Percentiles rank a stretch among this genome's conserved stretches.
phyloP scores from a whole-genome alignment of 139 green algal species.

The Coccomyxa sp. region DNA sequence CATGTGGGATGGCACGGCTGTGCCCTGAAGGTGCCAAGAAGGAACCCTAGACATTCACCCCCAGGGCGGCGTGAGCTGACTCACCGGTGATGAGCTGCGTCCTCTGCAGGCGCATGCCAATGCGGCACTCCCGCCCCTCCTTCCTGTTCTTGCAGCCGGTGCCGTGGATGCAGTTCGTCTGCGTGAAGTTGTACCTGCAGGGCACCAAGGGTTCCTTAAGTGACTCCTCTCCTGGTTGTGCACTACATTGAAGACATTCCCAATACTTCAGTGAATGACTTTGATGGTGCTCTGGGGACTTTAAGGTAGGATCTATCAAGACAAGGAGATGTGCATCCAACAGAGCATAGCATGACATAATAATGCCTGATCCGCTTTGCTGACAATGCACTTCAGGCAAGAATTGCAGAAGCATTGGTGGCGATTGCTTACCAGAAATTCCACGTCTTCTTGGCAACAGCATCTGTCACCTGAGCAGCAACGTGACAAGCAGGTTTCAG shows the following conservation, averaged over 20 bases:
- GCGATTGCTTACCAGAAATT: constrained; percentile 30
- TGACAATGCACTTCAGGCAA: no score
- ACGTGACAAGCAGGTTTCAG: no score
- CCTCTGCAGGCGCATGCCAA: not conserved
- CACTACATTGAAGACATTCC: no score
- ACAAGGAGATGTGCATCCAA: no score
- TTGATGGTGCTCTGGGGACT: no score
- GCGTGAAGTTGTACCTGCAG: constrained; percentile 5
- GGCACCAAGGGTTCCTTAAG: no score
- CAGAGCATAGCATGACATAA: no score
- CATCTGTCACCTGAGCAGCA: not conserved
- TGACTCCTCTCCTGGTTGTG: no score
- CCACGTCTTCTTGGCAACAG: constrained; percentile 17
- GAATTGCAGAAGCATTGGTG: no score
- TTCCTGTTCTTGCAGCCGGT: constrained; percentile 8
- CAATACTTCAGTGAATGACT: no score
- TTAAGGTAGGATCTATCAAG: no score
- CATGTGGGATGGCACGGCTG: not conserved
- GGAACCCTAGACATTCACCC: not conserved
- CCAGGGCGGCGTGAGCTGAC: not conserved
- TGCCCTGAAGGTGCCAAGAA: not conserved
- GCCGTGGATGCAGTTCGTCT: constrained; percentile 14
- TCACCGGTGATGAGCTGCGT: not conserved
- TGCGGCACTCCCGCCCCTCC: not conserved
- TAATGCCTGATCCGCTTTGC: no score